Evolutionary conservation across 2,329 filamentous ascomycete species (phyloP), one percentile per base, ranked within the genome.

Genomic region (Chaetomium sp.): DNA sequence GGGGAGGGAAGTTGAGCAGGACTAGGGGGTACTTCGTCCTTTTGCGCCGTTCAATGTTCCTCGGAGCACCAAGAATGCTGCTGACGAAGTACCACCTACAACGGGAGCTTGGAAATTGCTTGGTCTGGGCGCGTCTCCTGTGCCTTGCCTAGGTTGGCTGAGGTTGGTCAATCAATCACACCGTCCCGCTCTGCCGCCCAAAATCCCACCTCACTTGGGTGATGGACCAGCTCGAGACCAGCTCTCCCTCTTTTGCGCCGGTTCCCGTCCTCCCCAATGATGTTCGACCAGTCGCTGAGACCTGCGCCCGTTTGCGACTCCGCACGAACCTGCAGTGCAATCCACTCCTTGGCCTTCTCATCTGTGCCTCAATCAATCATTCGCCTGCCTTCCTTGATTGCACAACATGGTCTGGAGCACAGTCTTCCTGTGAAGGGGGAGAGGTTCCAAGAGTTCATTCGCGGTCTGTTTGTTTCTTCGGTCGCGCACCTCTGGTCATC

Each of bases 11-110:
- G 19, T 27, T 27, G 19, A 27, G 19, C 19, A 27, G 19, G 19
- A 27, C 19, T 27, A 27, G 19, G 19, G 35, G 33, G 4, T 48
- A 35, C 10, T 10, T 19, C 12, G 14, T 14, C 3, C 4, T 27
- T 4, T 5, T 40, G n/a, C 36, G 34, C 35, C 54, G 54, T 59
- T 51, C 51, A 32, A 42, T 7, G 43, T 12, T 11, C 10, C 33
- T 37, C 33, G 27, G n/a, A 49, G 45, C 48, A 35, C 44, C 55
- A 53, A 56, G 52, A 40, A 47, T 46, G 35, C 47, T 52, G 48
- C 34, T 32, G n/a, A 41, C 50, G 19, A 59, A 48, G 60, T 62
- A 62, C 60, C 59, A 33, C 59, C 54, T 63, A 63, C 59, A 59
- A 58, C 12, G 37, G 37, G 14, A 42, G 11, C 40, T 9, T 8